Conservation (phyloP, 768 basidiomycete genomes). For the Holtermannia corniformis region DNA sequence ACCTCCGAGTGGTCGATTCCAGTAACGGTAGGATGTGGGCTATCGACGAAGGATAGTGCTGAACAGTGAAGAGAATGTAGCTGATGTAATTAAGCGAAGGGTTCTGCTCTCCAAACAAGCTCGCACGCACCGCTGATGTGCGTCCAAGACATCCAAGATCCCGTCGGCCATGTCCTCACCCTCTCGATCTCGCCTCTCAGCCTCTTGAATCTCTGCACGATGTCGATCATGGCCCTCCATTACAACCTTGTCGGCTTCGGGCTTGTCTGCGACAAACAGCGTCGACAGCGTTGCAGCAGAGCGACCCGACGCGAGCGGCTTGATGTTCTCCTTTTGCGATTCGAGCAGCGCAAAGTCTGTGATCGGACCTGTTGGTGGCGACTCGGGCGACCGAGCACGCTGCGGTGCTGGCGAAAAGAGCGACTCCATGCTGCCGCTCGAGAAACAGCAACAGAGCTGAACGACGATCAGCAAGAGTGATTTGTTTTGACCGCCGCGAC, state of each 20-base stretch:
- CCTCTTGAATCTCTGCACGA: conserved; percentile 39
- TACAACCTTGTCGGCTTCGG: conserved; percentile 55
- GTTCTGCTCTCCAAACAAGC: neutral
- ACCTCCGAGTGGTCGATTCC: conserved; percentile 70
- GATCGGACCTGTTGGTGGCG: conserved; percentile 23
- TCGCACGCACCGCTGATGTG: conserved; percentile 58
- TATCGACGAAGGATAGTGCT: conserved; percentile 68
- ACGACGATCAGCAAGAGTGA: neutral
- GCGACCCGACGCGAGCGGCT: conserved; percentile 44
- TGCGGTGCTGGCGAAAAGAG: conserved; percentile 14
- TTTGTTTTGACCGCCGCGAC: neutral
- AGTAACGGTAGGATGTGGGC: conserved; percentile 68
- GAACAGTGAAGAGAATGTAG: conserved; percentile 76
- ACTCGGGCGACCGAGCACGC: neutral
- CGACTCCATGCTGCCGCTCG: conserved; percentile 8
- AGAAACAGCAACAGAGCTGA: neutral
- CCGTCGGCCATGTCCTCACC: conserved; percentile 51
- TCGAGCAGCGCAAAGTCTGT: conserved; percentile 46
- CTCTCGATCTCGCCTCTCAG: conserved; percentile 40
- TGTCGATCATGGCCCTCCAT: conserved; percentile 42
- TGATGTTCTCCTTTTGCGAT: conserved; percentile 48
- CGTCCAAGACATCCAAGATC: conserved; percentile 68
- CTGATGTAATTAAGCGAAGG: conserved; percentile 12
- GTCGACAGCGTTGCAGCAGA: conserved; percentile 45
- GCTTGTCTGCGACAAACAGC: conserved; percentile 45